phyloP scores from a whole-genome alignment of 768 basidiomycete genomes.

The Hygrophorus pudorinus region DNA sequence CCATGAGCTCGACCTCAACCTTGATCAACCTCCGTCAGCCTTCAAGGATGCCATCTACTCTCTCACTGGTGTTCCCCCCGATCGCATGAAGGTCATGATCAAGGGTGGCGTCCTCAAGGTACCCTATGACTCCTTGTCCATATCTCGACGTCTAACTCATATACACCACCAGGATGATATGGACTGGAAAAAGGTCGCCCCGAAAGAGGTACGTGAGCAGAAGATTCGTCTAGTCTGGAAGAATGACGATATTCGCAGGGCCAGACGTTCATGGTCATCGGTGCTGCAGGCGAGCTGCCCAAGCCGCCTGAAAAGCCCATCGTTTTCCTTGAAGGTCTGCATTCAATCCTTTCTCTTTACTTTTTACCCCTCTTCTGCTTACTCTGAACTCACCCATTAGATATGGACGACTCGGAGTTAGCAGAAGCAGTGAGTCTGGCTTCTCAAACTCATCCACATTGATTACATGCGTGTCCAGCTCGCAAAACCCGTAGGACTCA shows the following conservation, averaged over 20 bases:
- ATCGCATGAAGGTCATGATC: conserved; percentile 96
- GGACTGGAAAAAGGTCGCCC: conserved; percentile 72
- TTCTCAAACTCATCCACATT: not conserved
- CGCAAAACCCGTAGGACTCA: conserved; percentile 70
- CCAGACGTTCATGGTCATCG: conserved; percentile 89
- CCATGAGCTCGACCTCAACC: conserved; percentile 61
- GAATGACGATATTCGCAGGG: conserved; percentile 36
- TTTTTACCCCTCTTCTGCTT: not conserved
- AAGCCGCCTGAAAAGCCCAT: conserved; percentile 72
- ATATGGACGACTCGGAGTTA: conserved; percentile 77
- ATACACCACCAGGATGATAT: conserved; percentile 65
- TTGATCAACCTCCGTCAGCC: conserved; percentile 50
- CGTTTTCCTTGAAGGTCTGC: conserved; percentile 77
- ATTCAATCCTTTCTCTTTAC: not conserved
- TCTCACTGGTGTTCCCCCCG: conserved; percentile 76
- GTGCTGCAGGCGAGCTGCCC: conserved; percentile 86
- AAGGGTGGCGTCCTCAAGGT: conserved; percentile 90
- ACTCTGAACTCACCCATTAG: conserved; percentile 24
- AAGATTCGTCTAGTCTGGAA: not conserved
- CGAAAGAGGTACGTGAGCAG: conserved; percentile 59
- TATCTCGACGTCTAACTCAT: not conserved
- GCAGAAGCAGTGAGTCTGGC: conserved; percentile 59
- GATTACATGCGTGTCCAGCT: conserved; percentile 34
- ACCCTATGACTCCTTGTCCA: conserved; percentile 12
- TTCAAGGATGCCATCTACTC: conserved; percentile 84